Base-by-base conservation (phyloP, 1,284 basidiomycete genomes). In the Irpex sp. region DNA sequence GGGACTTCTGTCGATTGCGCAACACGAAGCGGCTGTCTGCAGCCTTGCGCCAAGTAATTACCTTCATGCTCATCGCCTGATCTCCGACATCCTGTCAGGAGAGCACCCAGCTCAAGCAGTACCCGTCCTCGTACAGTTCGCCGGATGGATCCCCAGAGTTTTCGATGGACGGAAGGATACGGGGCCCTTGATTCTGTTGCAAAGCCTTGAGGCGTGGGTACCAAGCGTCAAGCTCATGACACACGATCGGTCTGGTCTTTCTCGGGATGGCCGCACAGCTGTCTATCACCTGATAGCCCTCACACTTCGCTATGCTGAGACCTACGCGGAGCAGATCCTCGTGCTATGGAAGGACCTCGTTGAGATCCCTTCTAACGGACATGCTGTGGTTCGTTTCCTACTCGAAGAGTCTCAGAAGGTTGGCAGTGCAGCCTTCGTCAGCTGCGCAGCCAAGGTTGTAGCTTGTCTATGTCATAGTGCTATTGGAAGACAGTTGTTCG, bases 361-460 rank as follows among this genome's bases (percentile, higher is more conserved):
- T 1, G 86, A 91, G 60, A 78, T 85, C 3, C 82, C 87, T 62
- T 80, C 83, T 13, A 96, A 96, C 69, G 92, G 91, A 0, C 89
- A 89, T 65, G 92, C 92, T 0, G 83, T 95, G 19, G 82, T 93
- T 61, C 86, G 90, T 55, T 97, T 96, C 75, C 78, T 97, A 3
- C 82, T 97, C 54, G 93, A 96, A 67, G 93, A 97, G 70, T 92
- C 93, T 0, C 88, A 92, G 62, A 92, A 91, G 75, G 88, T 95
- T 52, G 89, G 92, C 36, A 94, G 86, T 67, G 82, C 85, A 3
- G 83, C 88, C 8, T 97, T 94, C 72, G 85, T 96, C 63, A 81
- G 80, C 57, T 92, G 93, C 70, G 92, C 93, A 1, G 87, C 92
- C 58, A 89, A 90, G 66, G 88, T 96, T 59, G 86, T 97, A 34